Base-by-base conservation (phyloP, 768 basidiomycete species). In the Boletus reticuloceps region DNA sequence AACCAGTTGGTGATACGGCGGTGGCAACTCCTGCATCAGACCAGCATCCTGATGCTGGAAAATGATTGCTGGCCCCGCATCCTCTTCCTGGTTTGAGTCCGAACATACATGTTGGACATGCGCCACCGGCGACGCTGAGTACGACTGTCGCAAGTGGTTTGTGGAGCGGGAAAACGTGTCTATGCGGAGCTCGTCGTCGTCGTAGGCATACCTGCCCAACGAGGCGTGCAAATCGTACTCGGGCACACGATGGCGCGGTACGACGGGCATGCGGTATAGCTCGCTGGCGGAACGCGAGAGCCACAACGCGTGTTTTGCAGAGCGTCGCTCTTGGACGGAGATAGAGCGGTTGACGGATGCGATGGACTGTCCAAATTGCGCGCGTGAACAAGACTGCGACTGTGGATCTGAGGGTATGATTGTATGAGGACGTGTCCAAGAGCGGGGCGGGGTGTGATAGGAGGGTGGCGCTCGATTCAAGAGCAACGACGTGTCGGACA, bases 221-320 rank as follows among this genome's bases (percentile, higher is more conserved):
- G 48, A n/a, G 19, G 42, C 3, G 6, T 37, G 31, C 11, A 39
- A 22, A 19, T 17, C 36, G 10, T 42, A 14, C 22, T 19, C 40
- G 13, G 50, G 53, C 5, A 34, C 16, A 7, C 42, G 59, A 42
- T 49, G 31, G 14, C 43, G 53, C 1, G 39, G 29, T 7, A 9
- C 22, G 1, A 32, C 31, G 25, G 54, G 40, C 6, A 45, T n/a
- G 13, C 53, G 42, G 46, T 62, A 54, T 45, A 67, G 51, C 45
- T 71, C 69, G 40, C 61, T 55, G 5, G 69, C 65, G 1, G 67
- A 65, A 17, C 59, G 67, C 20, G 65, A 65, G 38, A 57, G 47
- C 56, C 51, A 56, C 14, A 55, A 49, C 1, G 48, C 54, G 7
- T n/a, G 54, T 40, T 64, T 58, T 16, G 47, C 55, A 6, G 62